Percentiles rank a stretch among this genome's conserved stretches.
phyloP scores from a whole-genome alignment of 2,329 filamentous ascomycete species.

The Basipetospora chlamydospora region DNA sequence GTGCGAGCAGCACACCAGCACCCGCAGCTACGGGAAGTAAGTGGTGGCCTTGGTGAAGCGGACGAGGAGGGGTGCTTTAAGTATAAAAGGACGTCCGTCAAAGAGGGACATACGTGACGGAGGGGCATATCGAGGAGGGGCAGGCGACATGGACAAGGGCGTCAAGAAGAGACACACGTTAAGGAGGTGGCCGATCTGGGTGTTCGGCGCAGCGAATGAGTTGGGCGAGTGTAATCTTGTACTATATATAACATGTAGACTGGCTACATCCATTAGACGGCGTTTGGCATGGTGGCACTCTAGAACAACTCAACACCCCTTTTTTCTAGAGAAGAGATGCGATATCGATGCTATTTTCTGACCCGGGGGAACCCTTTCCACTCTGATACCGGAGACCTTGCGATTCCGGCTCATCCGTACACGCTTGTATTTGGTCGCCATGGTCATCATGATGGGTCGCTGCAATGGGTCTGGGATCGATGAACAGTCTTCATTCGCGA shows the following conservation, averaged over 20 bases:
- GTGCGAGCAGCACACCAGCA: constrained; percentile 13
- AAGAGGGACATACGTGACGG: too few species aligned
- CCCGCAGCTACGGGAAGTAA: constrained; percentile 27
- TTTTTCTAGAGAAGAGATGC: too few species aligned
- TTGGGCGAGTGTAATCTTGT: constrained; percentile 15
- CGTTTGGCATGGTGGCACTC: constrained; percentile 21
- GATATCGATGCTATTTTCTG: too few species aligned
- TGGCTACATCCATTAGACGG: constrained; percentile 29
- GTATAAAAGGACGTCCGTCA: constrained; percentile 7
- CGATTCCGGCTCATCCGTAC: too few species aligned
- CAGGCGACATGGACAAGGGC: not conserved
- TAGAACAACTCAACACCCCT: constrained; percentile 7
- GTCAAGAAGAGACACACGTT: not conserved
- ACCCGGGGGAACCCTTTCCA: too few species aligned
- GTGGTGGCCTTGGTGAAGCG: constrained; percentile 25
- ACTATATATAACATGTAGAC: constrained; percentile 26
- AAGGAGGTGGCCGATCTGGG: not conserved
- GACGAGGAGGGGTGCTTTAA: constrained; percentile 6
- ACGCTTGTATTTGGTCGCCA: too few species aligned
- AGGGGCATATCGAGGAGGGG: too few species aligned
- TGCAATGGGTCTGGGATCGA: too few species aligned
- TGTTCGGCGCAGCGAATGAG: constrained; percentile 6
- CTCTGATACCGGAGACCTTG: too few species aligned
- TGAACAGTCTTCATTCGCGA: too few species aligned
- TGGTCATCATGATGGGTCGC: too few species aligned